These are phyloP conservation scores for Xylaria sp. DNA, from an alignment of 2,329 filamentous ascomycete species.

Conservation along the genomic window DNA sequence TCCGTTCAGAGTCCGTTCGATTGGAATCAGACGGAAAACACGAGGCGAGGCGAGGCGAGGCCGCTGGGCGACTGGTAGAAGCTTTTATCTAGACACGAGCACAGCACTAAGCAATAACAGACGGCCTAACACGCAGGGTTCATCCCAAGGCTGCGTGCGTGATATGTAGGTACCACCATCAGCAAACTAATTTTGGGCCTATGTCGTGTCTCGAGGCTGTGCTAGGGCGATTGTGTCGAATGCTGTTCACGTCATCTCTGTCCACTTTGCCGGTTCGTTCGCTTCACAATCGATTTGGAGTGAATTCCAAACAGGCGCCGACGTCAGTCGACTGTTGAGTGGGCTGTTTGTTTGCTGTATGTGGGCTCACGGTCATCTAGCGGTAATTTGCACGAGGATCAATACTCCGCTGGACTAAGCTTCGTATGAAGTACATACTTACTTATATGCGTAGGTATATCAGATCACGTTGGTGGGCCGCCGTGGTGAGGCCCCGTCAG, in stretches of 20 bases:
- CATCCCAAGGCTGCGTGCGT: conserved; percentile 15
- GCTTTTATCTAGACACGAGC: not conserved
- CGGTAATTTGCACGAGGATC: conserved; percentile 23
- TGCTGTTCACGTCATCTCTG: conserved; percentile 39
- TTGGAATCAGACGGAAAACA: conserved; percentile 16
- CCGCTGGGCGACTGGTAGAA: conserved; percentile 3
- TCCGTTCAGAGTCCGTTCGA: conserved; percentile 6
- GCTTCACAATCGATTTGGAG: conserved; percentile 1
- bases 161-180: not conserved
- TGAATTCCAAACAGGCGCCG: conserved; percentile 12
- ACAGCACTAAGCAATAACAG: not conserved
- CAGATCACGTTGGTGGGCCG: conserved; percentile 27
- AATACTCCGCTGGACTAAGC: conserved; percentile 16
- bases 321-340: conserved; percentile 29
- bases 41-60: conserved; percentile 15
- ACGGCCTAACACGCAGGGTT: conserved; percentile 4
- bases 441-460: not conserved
- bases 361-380: conserved; percentile 29
- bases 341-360: conserved; percentile 29
- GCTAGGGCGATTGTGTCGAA: conserved; percentile 15
- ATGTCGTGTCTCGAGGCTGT: conserved; percentile 14
- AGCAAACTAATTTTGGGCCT: conserved; percentile 3
- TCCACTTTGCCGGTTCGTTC: conserved; percentile 24
- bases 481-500: not conserved
- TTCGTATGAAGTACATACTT: conserved; percentile 3